Percentiles rank a stretch among this genome's conserved stretches.
Conservation (phyloP, 208 protist genomes). For the Leishmania turanica region DNA sequence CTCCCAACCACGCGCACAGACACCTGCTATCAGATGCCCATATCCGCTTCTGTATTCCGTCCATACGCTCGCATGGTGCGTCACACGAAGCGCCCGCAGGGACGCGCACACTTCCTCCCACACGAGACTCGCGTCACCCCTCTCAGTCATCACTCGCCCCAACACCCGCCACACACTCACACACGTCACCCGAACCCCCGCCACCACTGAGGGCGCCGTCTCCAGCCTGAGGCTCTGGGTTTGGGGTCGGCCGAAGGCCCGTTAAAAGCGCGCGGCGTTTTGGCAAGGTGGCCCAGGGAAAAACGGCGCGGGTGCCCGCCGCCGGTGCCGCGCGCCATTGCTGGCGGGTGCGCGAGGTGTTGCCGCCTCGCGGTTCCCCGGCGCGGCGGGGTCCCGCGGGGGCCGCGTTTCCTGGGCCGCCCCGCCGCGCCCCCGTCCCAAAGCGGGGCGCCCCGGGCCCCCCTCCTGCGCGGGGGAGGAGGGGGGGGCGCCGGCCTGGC, state of each 20-base stretch:
- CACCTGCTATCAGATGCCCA: not conserved
- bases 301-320: slow-evolving; percentile 27
- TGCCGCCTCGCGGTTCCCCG: slow-evolving; percentile 25
- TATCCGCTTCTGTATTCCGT: not conserved
- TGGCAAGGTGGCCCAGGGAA: slow-evolving; percentile 41
- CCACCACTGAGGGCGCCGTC: slow-evolving; percentile 30
- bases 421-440: too few species aligned
- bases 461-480: too few species aligned
- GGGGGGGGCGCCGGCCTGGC: too few species aligned
- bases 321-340: not conserved
- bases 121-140: not conserved
- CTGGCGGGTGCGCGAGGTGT: too few species aligned
- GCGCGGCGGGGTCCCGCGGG: too few species aligned
- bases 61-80: not conserved
- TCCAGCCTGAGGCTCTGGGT: slow-evolving; percentile 39
- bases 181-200: not conserved
- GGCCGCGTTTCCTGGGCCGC: too few species aligned
- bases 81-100: not conserved
- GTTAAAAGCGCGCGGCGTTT: slow-evolving; percentile 38
- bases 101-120: not conserved
- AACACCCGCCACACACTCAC: not conserved
- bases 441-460: too few species aligned
- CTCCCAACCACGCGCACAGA: not conserved
- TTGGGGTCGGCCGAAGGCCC: slow-evolving; percentile 40
- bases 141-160: not conserved